Base-by-base conservation (phyloP, 208 protist genomes). In the Acanthamoeba quina region DNA sequence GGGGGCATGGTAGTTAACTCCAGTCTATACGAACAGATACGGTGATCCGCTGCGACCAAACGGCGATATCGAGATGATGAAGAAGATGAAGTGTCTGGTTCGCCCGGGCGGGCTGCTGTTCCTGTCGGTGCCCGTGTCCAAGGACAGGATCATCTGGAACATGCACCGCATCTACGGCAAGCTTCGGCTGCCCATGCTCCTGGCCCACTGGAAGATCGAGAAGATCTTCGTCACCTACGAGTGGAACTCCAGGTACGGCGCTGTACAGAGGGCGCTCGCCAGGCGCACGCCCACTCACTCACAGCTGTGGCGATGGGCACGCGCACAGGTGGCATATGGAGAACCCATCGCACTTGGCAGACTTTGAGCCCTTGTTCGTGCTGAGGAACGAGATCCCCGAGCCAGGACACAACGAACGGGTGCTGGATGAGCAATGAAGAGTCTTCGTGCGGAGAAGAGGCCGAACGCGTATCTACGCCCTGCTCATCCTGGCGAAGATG, bases 121-220 rank as follows among this genome's bases (percentile, higher is more conserved):
- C 62, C 62, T 92, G 19, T 92, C 86, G 2, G 86, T 92, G 4
- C 86, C 86, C 3, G 86, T 92, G 7, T 44, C 86, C 26, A 17
- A 54, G 37, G 86, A 92, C 41, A 76, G 24, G 24, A 52, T 92
- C n/a, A 49, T 92, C 56, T 92, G 56, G 60, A 92, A 92, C 86
- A 92, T 92, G 86, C 86, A 92, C 62, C 60, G 86, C 15, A 76
- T 92, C 62, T 92, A 92, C 66, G 86, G 86, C 37, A 49, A 76
- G 60, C 29, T 76, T 3, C 1, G 86, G n/a, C 62, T 92, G 29
- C 86, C 86, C 6, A 29, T 58, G 86, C 66, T 92, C 34, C 62
- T 92, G 34, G n/a, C 21, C 11, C 86, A 68, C 37, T 92, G 56
- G 60, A 92, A 49, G 26, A 49, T 92, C 1, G 47, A 64, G 64